Conservation (phyloP, 2,329 filamentous ascomycete species). For the Magnaporthales sp. region DNA sequence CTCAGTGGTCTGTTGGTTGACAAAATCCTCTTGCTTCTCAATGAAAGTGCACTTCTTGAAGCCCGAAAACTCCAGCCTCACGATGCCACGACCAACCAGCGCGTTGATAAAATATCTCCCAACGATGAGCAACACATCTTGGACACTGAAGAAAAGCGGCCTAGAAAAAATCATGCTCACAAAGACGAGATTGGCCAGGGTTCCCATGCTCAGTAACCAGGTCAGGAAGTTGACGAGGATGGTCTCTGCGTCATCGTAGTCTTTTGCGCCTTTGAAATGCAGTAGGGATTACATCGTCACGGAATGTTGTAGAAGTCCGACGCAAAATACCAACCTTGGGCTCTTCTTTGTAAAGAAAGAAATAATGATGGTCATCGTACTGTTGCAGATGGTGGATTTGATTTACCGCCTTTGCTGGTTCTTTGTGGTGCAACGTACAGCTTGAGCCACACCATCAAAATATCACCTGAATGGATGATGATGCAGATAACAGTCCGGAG, state of each 20-base stretch:
- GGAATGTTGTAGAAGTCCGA: neutral
- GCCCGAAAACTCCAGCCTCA: neutral
- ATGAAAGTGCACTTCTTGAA: neutral
- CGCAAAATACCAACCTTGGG: neutral
- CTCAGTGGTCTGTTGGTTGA: neutral
- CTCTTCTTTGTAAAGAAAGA: neutral
- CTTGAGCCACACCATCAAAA: neutral
- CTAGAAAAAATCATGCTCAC: neutral
- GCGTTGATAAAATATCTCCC: neutral
- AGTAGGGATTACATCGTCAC: neutral
- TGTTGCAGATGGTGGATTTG: neutral
- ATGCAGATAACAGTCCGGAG: conserved; percentile 17
- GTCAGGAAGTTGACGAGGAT: neutral
- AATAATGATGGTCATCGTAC: neutral
- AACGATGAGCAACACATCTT: neutral
- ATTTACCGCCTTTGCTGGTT: neutral
- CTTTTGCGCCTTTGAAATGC: neutral
- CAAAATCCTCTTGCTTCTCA: neutral
- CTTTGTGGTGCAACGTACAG: neutral
- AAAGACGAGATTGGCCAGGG: neutral
- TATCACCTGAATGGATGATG: conserved; percentile 7
- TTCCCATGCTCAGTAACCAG: neutral
- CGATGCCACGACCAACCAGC: neutral
- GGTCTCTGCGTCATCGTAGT: neutral
- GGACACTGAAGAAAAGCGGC: neutral